Evolutionary conservation across 371 early-diverging fungal genomes (phyloP).

Genomic region (Mortierella sp.): DNA sequence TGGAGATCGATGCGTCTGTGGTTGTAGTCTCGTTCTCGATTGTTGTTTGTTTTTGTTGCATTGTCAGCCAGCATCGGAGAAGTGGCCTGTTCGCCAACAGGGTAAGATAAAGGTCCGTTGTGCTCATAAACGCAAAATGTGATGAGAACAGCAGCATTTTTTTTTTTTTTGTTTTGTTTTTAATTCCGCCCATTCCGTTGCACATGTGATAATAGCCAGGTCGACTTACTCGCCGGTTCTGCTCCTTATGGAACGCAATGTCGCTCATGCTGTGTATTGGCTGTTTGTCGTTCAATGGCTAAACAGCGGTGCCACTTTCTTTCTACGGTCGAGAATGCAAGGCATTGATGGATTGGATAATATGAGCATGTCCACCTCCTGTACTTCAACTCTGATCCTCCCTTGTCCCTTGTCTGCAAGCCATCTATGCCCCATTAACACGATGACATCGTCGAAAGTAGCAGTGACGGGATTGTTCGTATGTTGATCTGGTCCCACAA

Average conservation of each 20-base stretch:
- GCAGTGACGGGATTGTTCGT: no score
- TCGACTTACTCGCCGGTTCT: not conserved
- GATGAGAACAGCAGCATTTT: not conserved
- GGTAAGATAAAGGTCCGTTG: not conserved
- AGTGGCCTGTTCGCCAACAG: conserved; percentile 32
- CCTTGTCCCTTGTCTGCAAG: no score
- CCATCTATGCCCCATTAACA: no score
- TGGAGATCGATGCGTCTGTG: not conserved
- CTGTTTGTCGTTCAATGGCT: not conserved
- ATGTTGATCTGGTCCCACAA: not conserved
- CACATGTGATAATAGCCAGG: conserved; percentile 8
- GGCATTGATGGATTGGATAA: not conserved
- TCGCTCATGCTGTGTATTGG: conserved; percentile 1
- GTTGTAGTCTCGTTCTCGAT: not conserved
- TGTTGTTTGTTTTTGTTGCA: not conserved
- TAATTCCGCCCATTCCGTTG: not conserved
- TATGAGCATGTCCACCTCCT: no score
- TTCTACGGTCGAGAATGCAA: not conserved
- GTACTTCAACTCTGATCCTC: no score
- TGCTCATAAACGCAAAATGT: not conserved
- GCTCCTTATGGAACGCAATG: not conserved
- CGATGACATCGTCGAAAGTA: no score
- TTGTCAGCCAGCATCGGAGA: conserved; percentile 14
- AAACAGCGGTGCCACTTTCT: not conserved
- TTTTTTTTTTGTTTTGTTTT: not conserved